Evolutionary conservation across 805 yeast genomes (phyloP).

Genomic region (Sugiyamaella chiloensis): DNA sequence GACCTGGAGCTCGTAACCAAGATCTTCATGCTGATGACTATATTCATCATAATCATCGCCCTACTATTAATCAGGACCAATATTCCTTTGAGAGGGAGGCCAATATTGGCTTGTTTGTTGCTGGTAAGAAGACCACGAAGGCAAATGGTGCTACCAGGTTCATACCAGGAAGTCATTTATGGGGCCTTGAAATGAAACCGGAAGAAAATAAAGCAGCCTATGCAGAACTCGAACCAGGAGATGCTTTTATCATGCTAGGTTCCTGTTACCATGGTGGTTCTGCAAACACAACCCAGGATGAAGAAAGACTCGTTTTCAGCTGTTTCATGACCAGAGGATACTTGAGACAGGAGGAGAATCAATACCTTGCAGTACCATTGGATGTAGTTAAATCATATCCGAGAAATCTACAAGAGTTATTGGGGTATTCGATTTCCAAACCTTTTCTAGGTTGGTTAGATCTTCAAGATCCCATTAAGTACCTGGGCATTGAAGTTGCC

Average conservation of each 20-base stretch:
- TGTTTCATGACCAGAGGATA: conserved; percentile 29
- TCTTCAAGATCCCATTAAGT: background rate
- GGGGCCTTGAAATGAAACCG: conserved; percentile 32
- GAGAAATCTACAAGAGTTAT: conserved; percentile 1
- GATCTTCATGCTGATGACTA: conserved; percentile 30
- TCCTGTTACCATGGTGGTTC: conserved; percentile 32
- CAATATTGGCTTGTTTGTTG: conserved; percentile 29
- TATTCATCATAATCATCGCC: conserved; percentile 27
- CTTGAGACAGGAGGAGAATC: conserved; percentile 32
- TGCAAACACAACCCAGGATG: conserved; percentile 25
- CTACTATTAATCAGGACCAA: conserved; percentile 14
- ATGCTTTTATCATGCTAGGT: conserved; percentile 29
- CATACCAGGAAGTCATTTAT: conserved; percentile 34
- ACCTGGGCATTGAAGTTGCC: background rate
- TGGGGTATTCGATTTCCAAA: conserved; percentile 2
- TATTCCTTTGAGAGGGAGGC: conserved; percentile 25
- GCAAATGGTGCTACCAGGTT: conserved; percentile 35
- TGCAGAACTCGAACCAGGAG: conserved; percentile 31
- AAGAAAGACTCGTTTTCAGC: conserved; percentile 25
- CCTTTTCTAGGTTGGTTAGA: conserved; percentile 11
- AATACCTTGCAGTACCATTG: conserved; percentile 21
- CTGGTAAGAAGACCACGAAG: conserved; percentile 29
- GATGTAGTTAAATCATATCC: conserved; percentile 5
- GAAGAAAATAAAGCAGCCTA: conserved; percentile 25
- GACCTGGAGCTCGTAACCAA: conserved; percentile 31